Evolutionary conservation across 1,284 basidiomycete genomes (phyloP), one percentile per base, ranked within the genome.

Genomic region (Spongiforma sp.): DNA sequence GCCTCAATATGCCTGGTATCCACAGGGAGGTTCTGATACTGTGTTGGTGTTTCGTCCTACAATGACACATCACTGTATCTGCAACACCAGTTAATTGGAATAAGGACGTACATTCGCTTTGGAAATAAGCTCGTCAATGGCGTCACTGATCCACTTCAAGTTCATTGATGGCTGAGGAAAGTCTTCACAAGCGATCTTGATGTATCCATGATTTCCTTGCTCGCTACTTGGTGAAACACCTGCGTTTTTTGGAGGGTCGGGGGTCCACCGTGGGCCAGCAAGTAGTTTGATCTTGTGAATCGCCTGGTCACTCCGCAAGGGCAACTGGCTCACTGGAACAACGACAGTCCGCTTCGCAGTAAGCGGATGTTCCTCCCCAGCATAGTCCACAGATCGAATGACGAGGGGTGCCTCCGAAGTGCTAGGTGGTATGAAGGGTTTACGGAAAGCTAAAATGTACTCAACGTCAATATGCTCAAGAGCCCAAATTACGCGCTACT

Each of bases 101-200:
- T 36, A 55, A 60, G 61, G 21, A 83, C 87, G 67, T 69, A 95
- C 95, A 76, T 95, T 95, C 17, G 94, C 92, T 70, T 90, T 88
- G 17, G 77, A 78, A 65, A 95, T 77, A 46, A 96, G 79, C 65
- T 84, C 80, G 72, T 94, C 90, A 59, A 96, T 76, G 14, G 87
- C 84, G 71, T 96, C 93, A 70, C 90, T 91, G 28, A 89, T 90
- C 89, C 91, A 94, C 76, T 95, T 95, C 69, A 95, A 78, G 77
- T 96, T 96, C 91, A 93, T 90, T 30, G 87, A 83, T 2, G 88
- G 84, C 68, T 87, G 83, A 5, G 89, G 87, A 76, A 93, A 94
- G 74, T 91, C 86, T 71, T 95, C 95, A 74, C 92, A 93, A 2
- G 91, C 86, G 64, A 96, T 93, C 79, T 94, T 95, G 75, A 96